Conservation (phyloP, 2,329 filamentous ascomycete species). For the Fusarium goolgardi region DNA sequence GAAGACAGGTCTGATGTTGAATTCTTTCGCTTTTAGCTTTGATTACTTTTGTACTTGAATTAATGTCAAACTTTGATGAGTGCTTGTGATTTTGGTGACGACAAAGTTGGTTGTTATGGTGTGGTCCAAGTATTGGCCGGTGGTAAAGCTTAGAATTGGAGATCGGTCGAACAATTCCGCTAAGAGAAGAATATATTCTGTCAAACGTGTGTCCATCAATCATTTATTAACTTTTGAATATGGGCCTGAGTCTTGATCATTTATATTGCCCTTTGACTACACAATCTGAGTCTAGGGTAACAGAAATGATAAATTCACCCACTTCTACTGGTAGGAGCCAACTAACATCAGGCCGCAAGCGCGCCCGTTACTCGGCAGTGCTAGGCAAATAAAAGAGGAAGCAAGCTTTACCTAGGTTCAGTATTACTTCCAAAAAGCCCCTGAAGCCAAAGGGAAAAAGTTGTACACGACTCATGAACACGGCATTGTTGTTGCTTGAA, state of each 20-base stretch:
- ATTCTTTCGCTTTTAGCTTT: not conserved
- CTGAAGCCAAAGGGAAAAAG: not conserved
- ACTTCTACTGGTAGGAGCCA: not conserved
- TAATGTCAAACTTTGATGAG: too few relatives aligned
- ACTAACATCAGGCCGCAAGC: not conserved
- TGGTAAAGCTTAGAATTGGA: not conserved
- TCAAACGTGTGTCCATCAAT: not conserved
- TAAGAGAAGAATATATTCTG: not conserved
- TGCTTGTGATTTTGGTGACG: not conserved
- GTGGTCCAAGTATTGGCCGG: not conserved
- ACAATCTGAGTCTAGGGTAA: not conserved
- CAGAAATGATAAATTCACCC: too few relatives aligned
- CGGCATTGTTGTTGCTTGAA: conserved; percentile 27
- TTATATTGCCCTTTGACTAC: not conserved
- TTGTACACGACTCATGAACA: conserved; percentile 31
- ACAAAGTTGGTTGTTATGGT: not conserved
- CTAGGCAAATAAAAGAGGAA: not conserved
- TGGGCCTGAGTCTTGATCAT: not conserved
- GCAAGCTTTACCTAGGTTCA: not conserved
- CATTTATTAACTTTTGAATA: not conserved
- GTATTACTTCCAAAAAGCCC: not conserved
- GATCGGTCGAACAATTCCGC: not conserved
- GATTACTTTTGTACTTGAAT: too few relatives aligned
- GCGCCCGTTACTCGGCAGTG: not conserved
- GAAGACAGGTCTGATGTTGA: too few relatives aligned